Evolutionary conservation across 31 red algal species (phyloP), one percentile per base, ranked within the genome.

Genomic region (Porphyra umbilicalis): DNA sequence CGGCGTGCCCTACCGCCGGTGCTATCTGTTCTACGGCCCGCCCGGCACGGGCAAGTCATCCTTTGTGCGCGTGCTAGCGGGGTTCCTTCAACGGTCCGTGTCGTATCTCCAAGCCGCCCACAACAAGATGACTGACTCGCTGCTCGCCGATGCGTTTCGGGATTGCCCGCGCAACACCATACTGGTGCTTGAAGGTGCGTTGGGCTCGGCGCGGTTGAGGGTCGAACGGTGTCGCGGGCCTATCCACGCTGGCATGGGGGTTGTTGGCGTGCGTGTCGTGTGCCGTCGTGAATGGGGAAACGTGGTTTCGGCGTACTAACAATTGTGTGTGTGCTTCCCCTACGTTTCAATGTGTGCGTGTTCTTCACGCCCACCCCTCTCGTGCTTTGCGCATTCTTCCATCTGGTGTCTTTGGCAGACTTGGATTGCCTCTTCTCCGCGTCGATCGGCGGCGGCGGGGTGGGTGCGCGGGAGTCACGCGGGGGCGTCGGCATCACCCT

Each of bases 1-100:
- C 42, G 90, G 90, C 6, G 29, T 92, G 8, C 90, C 90, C 1
- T 44, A 75, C 38, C 80, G 90, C 10, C 38, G 90, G 6, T 38
- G 40, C 18, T 92, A 84, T 77, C 39, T 92, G 35, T 88, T 92
- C 39, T 44, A 85, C 37, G 90, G 90, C 32, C n/a, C 34, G 25
- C 90, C 90, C 34, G 90, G 90, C 6, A 80, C 80, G 31, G 89
- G 89, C 32, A 91, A 91, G 79, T 83, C 85, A 35, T 83, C 80
- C 84, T 84, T 86, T 18, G 85, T 92, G 36, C 83, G 82, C 5
- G 90, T 80, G 33, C 42, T 92, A 9, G 90, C 90, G 9, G 71
- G 81, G 0, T 32, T 77, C 67, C 86, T 84, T 11, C 34, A 82
- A 14, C 75, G 84, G 18, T 39, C 39, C 67, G 86, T 86, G 30